phyloP scores from a whole-genome alignment of 2,329 filamentous ascomycete species.

The Aaosphaeria arxii region DNA sequence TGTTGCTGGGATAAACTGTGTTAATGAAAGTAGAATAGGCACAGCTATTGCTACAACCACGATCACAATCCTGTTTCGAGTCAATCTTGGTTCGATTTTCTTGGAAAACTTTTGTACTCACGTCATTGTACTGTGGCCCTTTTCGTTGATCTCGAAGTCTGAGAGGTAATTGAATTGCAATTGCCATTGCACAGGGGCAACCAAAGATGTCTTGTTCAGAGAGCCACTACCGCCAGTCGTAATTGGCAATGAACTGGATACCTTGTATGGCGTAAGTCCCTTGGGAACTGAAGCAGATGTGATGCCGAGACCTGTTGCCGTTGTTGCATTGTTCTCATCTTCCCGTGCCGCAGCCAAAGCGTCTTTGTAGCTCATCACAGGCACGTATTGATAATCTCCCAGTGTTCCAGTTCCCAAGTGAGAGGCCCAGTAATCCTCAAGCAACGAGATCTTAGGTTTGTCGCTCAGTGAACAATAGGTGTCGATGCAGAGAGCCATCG shows the following conservation, averaged over 20 bases:
- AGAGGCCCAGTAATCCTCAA: not conserved
- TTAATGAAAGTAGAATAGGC: not conserved
- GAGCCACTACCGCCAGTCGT: conserved; percentile 1
- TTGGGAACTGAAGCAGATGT: not conserved
- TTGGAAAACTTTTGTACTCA: conserved; percentile 38
- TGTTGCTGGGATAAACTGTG: not conserved
- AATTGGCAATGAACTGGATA: conserved; percentile 2
- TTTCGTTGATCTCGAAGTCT: conserved; percentile 10
- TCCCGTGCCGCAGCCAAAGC: not conserved
- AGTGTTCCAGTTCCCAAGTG: not conserved
- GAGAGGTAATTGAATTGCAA: conserved; percentile 6
- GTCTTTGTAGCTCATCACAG: not conserved
- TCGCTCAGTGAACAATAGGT: not conserved
- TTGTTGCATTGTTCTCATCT: not conserved
- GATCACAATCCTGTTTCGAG: not conserved
- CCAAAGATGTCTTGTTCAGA: conserved; percentile 5
- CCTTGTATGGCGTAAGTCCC: not conserved
- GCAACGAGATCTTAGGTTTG: not conserved
- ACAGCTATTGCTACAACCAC: not conserved
- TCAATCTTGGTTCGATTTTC: conserved; percentile 11
- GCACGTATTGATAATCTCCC: not conserved
- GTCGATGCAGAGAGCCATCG: not conserved
- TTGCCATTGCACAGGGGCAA: conserved; percentile 7
- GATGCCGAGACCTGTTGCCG: not conserved
- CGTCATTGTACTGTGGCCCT: conserved; percentile 6